Percentiles rank a stretch among this genome's conserved stretches.
Evolutionary conservation across 495 filamentous ascomycete species (phyloP).

Genomic region (Hapsidospora chrysogenum): DNA sequence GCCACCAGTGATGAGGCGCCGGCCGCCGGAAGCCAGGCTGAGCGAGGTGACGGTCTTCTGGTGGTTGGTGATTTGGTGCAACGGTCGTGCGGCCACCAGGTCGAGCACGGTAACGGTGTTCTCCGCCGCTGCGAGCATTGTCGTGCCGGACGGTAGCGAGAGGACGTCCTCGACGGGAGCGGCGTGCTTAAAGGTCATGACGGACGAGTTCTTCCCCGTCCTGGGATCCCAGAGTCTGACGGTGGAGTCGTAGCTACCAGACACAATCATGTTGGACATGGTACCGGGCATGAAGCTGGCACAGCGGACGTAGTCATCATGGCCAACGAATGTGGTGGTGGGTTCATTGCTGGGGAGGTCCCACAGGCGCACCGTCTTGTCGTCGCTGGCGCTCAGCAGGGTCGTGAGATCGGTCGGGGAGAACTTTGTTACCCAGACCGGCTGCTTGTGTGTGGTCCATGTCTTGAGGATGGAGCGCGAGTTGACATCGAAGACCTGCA

Average conservation of each 20-base stretch:
- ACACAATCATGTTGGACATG: conserved; percentile 57
- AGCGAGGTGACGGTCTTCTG: conserved; percentile 94
- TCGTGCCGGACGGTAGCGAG: conserved; percentile 71
- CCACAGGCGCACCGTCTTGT: conserved; percentile 85
- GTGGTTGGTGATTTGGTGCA: conserved; percentile 77
- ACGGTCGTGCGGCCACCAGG: conserved; percentile 74
- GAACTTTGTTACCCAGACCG: conserved; percentile 83
- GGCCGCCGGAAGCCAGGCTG: conserved; percentile 53
- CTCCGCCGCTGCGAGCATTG: conserved; percentile 67
- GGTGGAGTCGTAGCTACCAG: conserved; percentile 86
- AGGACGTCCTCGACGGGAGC: conserved; percentile 75
- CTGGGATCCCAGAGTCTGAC: conserved; percentile 89
- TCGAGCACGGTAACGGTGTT: conserved; percentile 90
- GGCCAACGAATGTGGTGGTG: conserved; percentile 64
- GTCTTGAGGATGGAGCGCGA: conserved; percentile 87
- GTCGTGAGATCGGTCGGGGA: conserved; percentile 71
- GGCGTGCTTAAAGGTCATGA: conserved; percentile 85
- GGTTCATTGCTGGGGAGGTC: conserved; percentile 70
- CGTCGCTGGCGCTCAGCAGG: conserved; percentile 72
- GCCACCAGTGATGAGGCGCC: conserved; percentile 67
- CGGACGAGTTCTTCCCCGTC: conserved; percentile 39
- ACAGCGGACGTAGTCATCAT: conserved; percentile 79
- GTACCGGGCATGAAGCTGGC: conserved; percentile 75
- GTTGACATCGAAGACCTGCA: conserved; percentile 87
- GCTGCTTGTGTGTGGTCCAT: conserved; percentile 90